Evolutionary conservation across 352 stramenopile genomes (phyloP).

Genomic region (Phytopythium ostracodes): DNA sequence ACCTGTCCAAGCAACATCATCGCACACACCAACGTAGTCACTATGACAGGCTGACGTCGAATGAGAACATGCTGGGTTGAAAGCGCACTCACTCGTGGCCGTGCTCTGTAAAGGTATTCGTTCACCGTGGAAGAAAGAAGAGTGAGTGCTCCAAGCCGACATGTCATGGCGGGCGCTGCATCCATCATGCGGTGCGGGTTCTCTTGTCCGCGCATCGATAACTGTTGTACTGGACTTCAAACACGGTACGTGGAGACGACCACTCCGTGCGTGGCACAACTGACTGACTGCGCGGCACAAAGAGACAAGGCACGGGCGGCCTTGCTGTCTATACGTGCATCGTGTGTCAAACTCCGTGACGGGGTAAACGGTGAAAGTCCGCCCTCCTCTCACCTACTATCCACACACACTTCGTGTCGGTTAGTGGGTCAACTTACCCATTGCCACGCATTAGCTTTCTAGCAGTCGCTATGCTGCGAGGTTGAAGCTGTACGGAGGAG

Average conservation of each 20-base stretch:
- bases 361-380: not conserved
- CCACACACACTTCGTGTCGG: not conserved
- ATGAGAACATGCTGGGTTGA: not conserved
- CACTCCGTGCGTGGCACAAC: too few species aligned
- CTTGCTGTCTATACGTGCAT: too few species aligned
- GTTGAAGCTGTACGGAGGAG: not conserved
- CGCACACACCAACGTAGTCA: not conserved
- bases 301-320: not conserved
- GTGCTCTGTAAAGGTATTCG: not conserved
- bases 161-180: not conserved
- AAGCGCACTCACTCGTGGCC: not conserved
- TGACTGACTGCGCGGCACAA: not conserved
- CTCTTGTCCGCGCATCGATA: not conserved
- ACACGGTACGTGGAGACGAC: not conserved
- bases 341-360: not conserved
- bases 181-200: not conserved
- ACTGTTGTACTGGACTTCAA: not conserved
- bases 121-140: constrained; percentile 2
- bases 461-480: not conserved
- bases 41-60: not conserved
- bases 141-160: not conserved
- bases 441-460: not conserved
- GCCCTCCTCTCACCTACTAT: constrained; percentile 2
- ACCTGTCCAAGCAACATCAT: constrained; percentile 1
- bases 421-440: not conserved